phyloP scores from a whole-genome alignment of 257 asterid genomes.

The Scutellaria baicalensis region DNA sequence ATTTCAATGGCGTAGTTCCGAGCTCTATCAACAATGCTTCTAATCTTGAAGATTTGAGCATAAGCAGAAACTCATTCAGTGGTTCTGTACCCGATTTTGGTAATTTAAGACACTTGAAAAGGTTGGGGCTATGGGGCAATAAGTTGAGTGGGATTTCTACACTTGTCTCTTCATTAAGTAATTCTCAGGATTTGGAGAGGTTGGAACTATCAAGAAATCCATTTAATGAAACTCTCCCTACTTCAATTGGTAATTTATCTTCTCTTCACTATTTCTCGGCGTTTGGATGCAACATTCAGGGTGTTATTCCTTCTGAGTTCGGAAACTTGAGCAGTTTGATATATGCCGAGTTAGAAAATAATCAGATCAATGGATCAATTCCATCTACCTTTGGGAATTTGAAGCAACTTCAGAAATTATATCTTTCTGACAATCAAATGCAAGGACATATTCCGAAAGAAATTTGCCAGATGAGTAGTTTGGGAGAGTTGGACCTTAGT shows the following conservation, averaged over 20 bases:
- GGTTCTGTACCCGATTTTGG: conserved; percentile 28
- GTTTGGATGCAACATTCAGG: neutral
- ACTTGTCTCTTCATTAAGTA: conserved; percentile 7
- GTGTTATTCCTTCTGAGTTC: conserved; percentile 21
- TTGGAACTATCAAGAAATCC: conserved; percentile 10
- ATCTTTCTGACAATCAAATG: neutral
- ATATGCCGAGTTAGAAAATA: fast-evolving
- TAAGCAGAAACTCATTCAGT: conserved; percentile 11
- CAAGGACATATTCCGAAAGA: conserved; percentile 10
- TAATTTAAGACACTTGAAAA: conserved; percentile 10
- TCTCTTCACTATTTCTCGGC: neutral
- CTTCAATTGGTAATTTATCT: conserved; percentile 18
- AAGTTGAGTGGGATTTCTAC: conserved; percentile 14
- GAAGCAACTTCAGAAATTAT: neutral
- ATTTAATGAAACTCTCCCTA: neutral
- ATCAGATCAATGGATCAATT: neutral
- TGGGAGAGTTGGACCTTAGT: conserved; percentile 7
- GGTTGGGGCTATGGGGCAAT: conserved; percentile 6
- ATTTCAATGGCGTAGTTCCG: conserved; percentile 5
- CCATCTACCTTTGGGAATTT: neutral
- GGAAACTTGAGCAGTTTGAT: conserved; percentile 10
- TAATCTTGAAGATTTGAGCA: conserved; percentile 5
- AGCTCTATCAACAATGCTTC: conserved; percentile 24
- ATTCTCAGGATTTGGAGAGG: neutral
- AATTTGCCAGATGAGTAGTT: conserved; percentile 6